Percentiles rank a stretch among this genome's conserved stretches.
Evolutionary conservation across 257 asterid species (phyloP).

Genomic region (Fraxinus quadrangulata): DNA sequence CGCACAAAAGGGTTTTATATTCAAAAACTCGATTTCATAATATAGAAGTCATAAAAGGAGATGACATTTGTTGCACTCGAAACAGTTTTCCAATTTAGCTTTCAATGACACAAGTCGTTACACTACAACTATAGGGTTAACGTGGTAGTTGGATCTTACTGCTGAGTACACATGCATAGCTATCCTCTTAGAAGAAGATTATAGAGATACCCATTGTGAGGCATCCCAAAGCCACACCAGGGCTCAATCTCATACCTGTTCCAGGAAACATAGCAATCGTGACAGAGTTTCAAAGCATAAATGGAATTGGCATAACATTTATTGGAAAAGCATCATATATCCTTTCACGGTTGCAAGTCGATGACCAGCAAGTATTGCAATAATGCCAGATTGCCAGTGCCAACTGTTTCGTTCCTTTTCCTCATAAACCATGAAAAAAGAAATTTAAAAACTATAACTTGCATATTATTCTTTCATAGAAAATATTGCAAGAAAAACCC

Average conservation of each 20-base stretch:
- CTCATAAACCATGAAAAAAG: not conserved
- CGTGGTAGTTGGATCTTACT: conserved; percentile 24
- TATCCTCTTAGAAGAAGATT: conserved; percentile 30
- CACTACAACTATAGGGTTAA: conserved; percentile 20
- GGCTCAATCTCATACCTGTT: conserved; percentile 91
- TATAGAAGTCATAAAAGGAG: no score
- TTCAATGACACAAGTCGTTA: no score
- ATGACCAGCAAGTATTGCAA: not conserved
- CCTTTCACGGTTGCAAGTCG: not conserved
- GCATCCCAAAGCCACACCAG: conserved; percentile 50
- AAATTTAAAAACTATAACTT: not conserved
- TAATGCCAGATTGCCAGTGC: not conserved
- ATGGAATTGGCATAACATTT: not conserved
- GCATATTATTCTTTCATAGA: not conserved
- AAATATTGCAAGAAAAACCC: not conserved
- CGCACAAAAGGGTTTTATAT: no score
- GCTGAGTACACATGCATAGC: conserved; percentile 9
- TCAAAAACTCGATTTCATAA: no score
- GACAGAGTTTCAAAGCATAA: conserved; percentile 23
- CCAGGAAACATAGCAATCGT: conserved; percentile 4
- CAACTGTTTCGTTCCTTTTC: not conserved
- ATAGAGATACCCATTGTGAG: no score
- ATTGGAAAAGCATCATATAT: conserved; percentile 17
- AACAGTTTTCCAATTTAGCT: conserved; percentile 3
- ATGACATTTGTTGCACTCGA: not conserved